Evolutionary conservation across 805 yeast species (phyloP), one percentile per base, ranked within the genome.

Genomic region (Candida caryicola): DNA sequence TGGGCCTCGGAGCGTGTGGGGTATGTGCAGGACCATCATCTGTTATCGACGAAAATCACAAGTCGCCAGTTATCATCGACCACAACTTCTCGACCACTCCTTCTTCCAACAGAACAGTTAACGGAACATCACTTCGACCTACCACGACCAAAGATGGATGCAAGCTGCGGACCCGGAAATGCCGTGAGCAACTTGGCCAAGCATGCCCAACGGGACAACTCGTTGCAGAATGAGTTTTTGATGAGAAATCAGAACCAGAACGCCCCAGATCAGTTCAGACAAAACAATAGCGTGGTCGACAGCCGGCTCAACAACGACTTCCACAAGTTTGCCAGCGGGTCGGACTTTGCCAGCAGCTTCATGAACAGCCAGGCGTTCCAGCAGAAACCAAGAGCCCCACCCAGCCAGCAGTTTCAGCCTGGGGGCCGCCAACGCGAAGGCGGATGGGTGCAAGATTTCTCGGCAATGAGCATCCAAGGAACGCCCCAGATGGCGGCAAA

Each of bases 111-210:
- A 12, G 5, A 12, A 26, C 28, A 8, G 8, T 12, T 26, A 16
- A 29, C 19, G n/a, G n/a, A n/a, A n/a, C n/a, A n/a, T n/a, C n/a
- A n/a, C n/a, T n/a, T n/a, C n/a, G n/a, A n/a, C n/a, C n/a, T n/a
- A n/a, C n/a, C n/a, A n/a, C n/a, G n/a, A n/a, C n/a, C n/a, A n/a
- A 32, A 16, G 28, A 62, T 59, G 66, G 65, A 65, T 41, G 61
- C 71, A 14, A 61, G 60, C 29, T 74, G 79, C 57, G 73, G 76
- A 17, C 73, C 73, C 3, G 55, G 68, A 3, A 72, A 64, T 43
- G 76, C 77, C 10, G 49, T 73, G 25, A 57, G 57, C 44, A 70
- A 66, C 52, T 53, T 73, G 27, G 47, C 66, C 14, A 61, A 64
- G 37, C 73, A 69, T 38, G 44, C 74, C 0, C 68, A 65, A 38